Evolutionary conservation across 139 green algal genomes (phyloP), one percentile per base, ranked within the genome.

Genomic region (Astrephomene gubernaculifera): DNA sequence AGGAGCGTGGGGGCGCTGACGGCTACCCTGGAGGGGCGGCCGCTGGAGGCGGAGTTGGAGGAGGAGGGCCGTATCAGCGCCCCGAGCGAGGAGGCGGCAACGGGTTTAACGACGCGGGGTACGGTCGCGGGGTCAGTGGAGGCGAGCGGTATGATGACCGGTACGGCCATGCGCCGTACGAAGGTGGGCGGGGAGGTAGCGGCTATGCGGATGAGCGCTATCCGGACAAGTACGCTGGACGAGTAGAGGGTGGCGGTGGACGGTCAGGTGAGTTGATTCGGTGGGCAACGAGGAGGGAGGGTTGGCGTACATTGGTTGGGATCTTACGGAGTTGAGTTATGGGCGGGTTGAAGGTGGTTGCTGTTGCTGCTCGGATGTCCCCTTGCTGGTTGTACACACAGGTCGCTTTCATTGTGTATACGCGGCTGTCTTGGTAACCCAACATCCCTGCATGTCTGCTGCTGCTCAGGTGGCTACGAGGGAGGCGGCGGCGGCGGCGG

Each of bases 401-500:
- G n/a, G n/a, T n/a, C n/a, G n/a, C n/a, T n/a, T n/a, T n/a, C n/a
- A n/a, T n/a, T n/a, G n/a, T n/a, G n/a, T n/a, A n/a, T n/a, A n/a
- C n/a, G n/a, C n/a, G n/a, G n/a, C n/a, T n/a, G n/a, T n/a, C n/a
- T n/a, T n/a, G n/a, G n/a, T n/a, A n/a, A n/a, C n/a, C n/a, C n/a
- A n/a, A n/a, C n/a, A n/a, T n/a, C n/a, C n/a, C n/a, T n/a, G n/a
- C n/a, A n/a, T n/a, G n/a, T n/a, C n/a, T n/a, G n/a, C n/a, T n/a
- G n/a, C n/a, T n/a, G n/a, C n/a, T n/a, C n/a, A n/a, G 63, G 12
- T 22, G 63, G 72, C 72, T 81, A 81, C 52, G 72, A 81, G 49
- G 73, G 53, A 6, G 73, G 53, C 24, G 53, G 54, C n/a, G 53
- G 49, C 72, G 7, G 33, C 49, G n/a, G n/a, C n/a, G n/a, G n/a